Percentiles rank a stretch among this genome's conserved stretches.
These are phyloP conservation scores for Jamesozyma spencerorum DNA, from an alignment of 805 yeast species.

Conservation along the genomic window DNA sequence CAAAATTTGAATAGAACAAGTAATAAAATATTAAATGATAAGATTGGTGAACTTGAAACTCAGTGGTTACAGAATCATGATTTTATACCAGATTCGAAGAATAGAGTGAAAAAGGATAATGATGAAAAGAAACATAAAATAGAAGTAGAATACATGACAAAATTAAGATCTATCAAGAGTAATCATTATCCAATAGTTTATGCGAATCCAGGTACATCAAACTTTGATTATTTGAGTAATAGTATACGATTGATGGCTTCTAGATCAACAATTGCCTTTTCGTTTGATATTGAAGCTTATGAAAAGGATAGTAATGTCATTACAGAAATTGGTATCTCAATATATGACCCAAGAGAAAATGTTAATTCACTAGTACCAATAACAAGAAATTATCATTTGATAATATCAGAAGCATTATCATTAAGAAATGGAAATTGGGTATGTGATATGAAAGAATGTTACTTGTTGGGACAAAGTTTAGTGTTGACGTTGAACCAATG, in stretches of 20 bases:
- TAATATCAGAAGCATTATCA: slow-evolving; percentile 37
- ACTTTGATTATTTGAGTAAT: slow-evolving; percentile 16
- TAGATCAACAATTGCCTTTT: slow-evolving; percentile 31
- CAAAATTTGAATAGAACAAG: slow-evolving; percentile 5
- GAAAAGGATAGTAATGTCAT: slow-evolving; percentile 36
- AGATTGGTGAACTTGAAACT: slow-evolving; percentile 5
- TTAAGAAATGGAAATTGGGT: slow-evolving; percentile 45
- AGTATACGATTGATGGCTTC: slow-evolving; percentile 16
- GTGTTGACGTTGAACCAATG: slow-evolving; percentile 34
- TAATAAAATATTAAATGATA: slow-evolving; percentile 6
- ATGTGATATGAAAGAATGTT: slow-evolving; percentile 43
- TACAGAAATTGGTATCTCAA: slow-evolving; percentile 51
- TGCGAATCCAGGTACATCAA: slow-evolving; percentile 15
- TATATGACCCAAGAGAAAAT: slow-evolving; percentile 47
- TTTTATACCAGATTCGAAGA: slow-evolving; percentile 2
- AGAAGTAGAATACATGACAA: slow-evolving; percentile 5
- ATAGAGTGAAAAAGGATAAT: not conserved
- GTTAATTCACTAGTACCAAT: slow-evolving; percentile 32
- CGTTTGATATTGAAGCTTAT: slow-evolving; percentile 51
- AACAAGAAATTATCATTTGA: slow-evolving; percentile 35
- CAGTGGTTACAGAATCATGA: slow-evolving; percentile 3
- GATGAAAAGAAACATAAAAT: slow-evolving; percentile 1
- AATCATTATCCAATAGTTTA: slow-evolving; percentile 20
- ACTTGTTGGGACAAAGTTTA: slow-evolving; percentile 41
- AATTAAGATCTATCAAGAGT: slow-evolving; percentile 10